Conservation (phyloP, 148 eudicot species). For the Dysphania ambrosioides region DNA sequence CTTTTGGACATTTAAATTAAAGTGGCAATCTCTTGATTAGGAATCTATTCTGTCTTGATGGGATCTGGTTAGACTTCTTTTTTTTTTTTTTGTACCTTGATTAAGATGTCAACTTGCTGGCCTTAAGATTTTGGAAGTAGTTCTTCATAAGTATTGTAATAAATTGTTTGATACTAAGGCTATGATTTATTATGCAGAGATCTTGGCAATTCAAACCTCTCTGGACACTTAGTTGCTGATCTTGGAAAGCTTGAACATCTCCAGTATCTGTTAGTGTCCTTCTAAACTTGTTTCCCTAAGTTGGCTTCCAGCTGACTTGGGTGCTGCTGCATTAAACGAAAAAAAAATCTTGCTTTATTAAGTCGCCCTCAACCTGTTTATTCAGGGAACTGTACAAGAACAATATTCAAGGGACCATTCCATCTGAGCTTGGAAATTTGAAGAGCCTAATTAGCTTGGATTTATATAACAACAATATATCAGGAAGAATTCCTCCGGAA, state of each 20-base stretch:
- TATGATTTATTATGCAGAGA: slow-evolving; percentile 51
- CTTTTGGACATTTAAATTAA: neutral
- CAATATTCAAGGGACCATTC: slow-evolving; percentile 67
- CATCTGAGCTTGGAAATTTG: slow-evolving; percentile 68
- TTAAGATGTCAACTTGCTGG: neutral
- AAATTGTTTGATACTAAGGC: neutral
- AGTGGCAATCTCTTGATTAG: neutral
- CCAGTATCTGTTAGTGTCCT: slow-evolving; percentile 71
- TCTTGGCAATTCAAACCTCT: slow-evolving; percentile 77
- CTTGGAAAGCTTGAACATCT: slow-evolving; percentile 86
- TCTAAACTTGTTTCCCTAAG: neutral
- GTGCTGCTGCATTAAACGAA: neutral
- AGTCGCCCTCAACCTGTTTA: slow-evolving; percentile 2
- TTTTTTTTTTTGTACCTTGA: neutral
- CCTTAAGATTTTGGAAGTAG: neutral
- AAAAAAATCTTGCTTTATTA: neutral
- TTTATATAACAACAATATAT: slow-evolving; percentile 68
- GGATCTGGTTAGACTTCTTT: neutral
- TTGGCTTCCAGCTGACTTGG: neutral
- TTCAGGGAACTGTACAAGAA: slow-evolving; percentile 83
- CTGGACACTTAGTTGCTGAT: slow-evolving; percentile 86
- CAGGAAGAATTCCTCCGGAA: slow-evolving; percentile 63
- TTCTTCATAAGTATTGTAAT: neutral
- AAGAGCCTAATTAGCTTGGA: slow-evolving; percentile 83
- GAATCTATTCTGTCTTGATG: neutral